Conservation (phyloP, 164 flowering plant species). For the Piper betle region DNA sequence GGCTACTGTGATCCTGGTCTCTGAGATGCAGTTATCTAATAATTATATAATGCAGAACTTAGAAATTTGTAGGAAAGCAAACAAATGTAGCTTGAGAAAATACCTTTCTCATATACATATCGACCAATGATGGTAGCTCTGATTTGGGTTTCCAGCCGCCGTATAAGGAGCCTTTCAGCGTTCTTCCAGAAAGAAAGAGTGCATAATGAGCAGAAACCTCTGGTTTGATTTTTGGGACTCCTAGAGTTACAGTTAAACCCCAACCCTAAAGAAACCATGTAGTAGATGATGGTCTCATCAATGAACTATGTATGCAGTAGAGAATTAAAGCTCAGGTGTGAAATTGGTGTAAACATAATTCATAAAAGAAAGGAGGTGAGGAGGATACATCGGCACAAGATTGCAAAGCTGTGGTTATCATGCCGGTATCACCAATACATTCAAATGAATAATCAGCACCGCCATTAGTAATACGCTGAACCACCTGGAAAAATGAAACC, state of each 20-base stretch:
- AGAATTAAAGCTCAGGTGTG: not conserved
- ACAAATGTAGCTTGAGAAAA: not conserved
- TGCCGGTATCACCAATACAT: constrained; percentile 80
- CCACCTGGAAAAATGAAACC: constrained; percentile 37
- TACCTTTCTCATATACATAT: constrained; percentile 73
- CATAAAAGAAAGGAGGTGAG: not conserved
- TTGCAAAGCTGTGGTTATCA: constrained; percentile 72
- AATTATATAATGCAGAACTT: not conserved
- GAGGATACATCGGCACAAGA: constrained; percentile 73
- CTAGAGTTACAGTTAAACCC: constrained; percentile 92
- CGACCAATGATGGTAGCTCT: constrained; percentile 66
- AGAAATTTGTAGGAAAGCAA: not conserved
- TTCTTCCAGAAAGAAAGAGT: constrained; percentile 66
- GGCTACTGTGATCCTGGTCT: not conserved
- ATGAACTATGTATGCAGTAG: not conserved
- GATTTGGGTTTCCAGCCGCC: constrained; percentile 97
- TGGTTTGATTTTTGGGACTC: constrained; percentile 87
- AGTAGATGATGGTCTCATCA: not conserved
- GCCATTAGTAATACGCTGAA: constrained; percentile 63
- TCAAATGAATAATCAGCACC: constrained; percentile 96
- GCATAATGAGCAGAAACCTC: constrained; percentile 72
- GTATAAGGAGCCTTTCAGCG: constrained; percentile 67
- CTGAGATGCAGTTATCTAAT: not conserved
- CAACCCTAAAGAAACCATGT: constrained; percentile 46
- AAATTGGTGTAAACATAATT: not conserved